Evolutionary conservation across 768 basidiomycete species (phyloP), one percentile per base, ranked within the genome.

Genomic region (Termitomyces sp.): DNA sequence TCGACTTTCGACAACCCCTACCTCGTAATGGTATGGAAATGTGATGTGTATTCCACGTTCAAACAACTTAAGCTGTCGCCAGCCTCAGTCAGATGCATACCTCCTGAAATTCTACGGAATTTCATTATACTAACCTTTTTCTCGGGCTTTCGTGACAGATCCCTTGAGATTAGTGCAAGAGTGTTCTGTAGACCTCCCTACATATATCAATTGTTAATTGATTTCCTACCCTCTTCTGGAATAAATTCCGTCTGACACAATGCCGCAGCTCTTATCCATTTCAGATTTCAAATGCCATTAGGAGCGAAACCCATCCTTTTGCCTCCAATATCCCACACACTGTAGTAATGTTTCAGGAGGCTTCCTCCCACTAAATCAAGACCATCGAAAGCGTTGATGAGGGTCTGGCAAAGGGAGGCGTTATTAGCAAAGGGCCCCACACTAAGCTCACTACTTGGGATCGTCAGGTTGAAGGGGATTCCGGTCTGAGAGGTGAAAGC

Each of bases 261-360:
- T 7, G 30, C 10, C 10, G 2, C 10, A 18, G 3, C 1, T 8
- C 10, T n/a, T 22, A 26, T 24, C 24, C 16, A 52, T 9, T 7
- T 10, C 5, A 22, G 24, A 26, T 18, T 6, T 35, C 32, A 54
- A 45, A 54, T 45, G 20, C 53, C 30, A 22, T 73, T 73, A n/a
- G 78, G 70, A 36, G 81, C 81, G 60, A 85, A 84, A 3, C 82
- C 82, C 65, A 84, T 67, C 28, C 78, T 68, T 60, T 75, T 72
- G 26, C 68, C 69, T 40, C 74, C 78, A 32, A 84, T 71, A 65
- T 84, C 82, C 80, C 81, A 83, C 10, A 83, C 77, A 56, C 76
- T 81, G 63, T 82, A 84, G 60, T 81, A 84, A 63, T 84, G 82
- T 71, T 85, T 83, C 60, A 84, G 67, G 56, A 83, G 59, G 62